phyloP scores from a whole-genome alignment of 805 yeast genomes.

The Kodamaea neixiangensis region DNA sequence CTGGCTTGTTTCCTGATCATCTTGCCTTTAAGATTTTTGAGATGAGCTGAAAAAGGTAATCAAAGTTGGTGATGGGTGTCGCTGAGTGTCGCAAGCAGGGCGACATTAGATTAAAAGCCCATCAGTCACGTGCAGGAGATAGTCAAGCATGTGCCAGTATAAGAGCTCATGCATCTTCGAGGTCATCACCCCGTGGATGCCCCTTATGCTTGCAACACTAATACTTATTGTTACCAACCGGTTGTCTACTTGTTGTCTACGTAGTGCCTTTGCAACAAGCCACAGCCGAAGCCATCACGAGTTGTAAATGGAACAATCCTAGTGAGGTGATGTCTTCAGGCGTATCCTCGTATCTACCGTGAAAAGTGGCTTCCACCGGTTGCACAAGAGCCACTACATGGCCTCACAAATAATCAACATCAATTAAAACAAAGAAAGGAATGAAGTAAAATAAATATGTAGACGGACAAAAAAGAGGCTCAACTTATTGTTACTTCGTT shows the following conservation, averaged over 20 bases:
- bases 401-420: background rate
- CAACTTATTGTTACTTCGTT: background rate
- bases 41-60: conserved; percentile 10
- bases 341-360: too few species aligned
- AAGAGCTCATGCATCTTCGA: background rate
- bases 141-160: background rate
- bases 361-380: too few species aligned
- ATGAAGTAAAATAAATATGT: conserved; percentile 7
- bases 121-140: too few species aligned
- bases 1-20: conserved; percentile 92
- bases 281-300: too few species aligned
- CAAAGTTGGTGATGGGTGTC: conserved; percentile 1
- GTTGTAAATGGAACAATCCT: too few species aligned
- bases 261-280: too few species aligned
- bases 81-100: background rate
- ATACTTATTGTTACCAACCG: too few species aligned
- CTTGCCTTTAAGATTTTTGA: conserved; percentile 12
- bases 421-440: conserved; percentile 6
- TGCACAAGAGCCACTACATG: too few species aligned
- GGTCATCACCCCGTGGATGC: background rate
- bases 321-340: too few species aligned
- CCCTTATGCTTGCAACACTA: background rate
- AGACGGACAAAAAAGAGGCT: background rate
- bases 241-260: too few species aligned
- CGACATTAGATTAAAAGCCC: too few species aligned